Conservation (phyloP, 2,329 filamentous ascomycete species). For the Neopestalotiopsis clavispora region DNA sequence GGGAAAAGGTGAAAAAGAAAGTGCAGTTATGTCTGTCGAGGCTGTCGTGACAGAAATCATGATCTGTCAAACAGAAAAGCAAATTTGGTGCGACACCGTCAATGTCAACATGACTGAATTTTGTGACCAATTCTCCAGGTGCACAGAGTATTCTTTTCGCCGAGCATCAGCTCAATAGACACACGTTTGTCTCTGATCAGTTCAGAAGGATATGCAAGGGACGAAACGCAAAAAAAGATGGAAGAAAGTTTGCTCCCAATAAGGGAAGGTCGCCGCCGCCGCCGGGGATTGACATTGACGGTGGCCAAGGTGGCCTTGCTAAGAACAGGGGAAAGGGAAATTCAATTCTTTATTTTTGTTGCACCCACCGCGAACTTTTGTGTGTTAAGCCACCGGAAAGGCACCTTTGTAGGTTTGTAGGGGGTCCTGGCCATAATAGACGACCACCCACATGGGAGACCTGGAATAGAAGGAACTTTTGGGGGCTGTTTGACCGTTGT, state of each 20-base stretch:
- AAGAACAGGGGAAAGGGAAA: neutral
- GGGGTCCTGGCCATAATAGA: neutral
- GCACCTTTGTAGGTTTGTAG: neutral
- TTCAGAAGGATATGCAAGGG: constrained; percentile 4
- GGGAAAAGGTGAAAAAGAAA: neutral
- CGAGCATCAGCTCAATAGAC: neutral
- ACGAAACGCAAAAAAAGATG: constrained; percentile 2
- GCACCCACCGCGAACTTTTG: neutral
- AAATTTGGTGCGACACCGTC: neutral
- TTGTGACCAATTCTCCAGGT: neutral
- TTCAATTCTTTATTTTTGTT: neutral
- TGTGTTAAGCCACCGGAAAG: neutral
- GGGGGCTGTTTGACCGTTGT: neutral
- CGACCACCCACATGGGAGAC: neutral
- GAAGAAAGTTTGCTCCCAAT: neutral
- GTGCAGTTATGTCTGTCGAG: neutral
- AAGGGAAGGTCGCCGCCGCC: neutral
- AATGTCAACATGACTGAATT: no score
- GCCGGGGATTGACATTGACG: neutral
- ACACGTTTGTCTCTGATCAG: neutral
- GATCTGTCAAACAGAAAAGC: neutral
- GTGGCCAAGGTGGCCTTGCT: neutral
- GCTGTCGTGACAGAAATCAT: neutral
- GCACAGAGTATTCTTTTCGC: neutral
- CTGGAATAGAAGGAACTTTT: neutral